These are phyloP conservation scores for Globisporangium echinulatum DNA, from an alignment of 352 stramenopile genomes.

Conservation along the genomic window DNA sequence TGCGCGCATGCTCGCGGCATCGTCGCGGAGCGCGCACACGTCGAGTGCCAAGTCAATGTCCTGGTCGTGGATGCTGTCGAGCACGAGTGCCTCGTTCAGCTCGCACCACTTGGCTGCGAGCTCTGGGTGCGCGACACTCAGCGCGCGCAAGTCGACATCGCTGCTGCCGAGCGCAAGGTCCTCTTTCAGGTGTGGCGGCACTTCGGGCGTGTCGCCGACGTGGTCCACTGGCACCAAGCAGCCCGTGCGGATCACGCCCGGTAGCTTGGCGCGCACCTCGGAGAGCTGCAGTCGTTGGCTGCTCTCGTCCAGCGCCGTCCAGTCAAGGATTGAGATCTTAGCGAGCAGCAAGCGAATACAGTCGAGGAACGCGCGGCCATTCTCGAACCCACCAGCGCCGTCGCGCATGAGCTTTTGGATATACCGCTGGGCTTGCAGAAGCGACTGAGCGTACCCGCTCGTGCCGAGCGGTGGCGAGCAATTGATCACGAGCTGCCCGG, in stretches of 20 bases:
- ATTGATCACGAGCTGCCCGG: conserved; percentile 46
- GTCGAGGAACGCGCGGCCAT: conserved; percentile 47
- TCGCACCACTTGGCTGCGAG: conserved; percentile 30
- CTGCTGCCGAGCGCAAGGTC: conserved; percentile 14
- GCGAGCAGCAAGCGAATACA: conserved; percentile 62
- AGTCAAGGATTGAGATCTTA: conserved; percentile 74
- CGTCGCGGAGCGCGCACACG: conserved; percentile 13
- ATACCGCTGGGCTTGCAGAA: conserved; percentile 30
- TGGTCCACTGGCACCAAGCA: conserved; percentile 24
- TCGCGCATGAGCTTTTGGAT: conserved; percentile 54
- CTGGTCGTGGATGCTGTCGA: conserved; percentile 30
- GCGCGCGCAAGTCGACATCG: conserved; percentile 15
- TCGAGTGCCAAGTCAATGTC: conserved; percentile 44
- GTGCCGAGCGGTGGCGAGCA: conserved; percentile 66
- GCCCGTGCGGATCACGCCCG: conserved; percentile 40
- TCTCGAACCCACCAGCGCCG: conserved; percentile 24
- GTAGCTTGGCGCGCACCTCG: conserved; percentile 40
- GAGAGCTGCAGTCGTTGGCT: conserved; percentile 40
- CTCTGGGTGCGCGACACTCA: conserved; percentile 25
- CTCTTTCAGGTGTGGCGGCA: conserved; percentile 26
- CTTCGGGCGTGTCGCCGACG: conserved; percentile 11
- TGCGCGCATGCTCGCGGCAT: not conserved
- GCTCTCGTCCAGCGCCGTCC: conserved; percentile 60
- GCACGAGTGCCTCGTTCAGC: conserved; percentile 8
- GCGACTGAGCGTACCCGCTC: conserved; percentile 51